These are phyloP conservation scores for Cystofilobasidium macerans DNA, from an alignment of 768 basidiomycete genomes.

Conservation along the genomic window DNA sequence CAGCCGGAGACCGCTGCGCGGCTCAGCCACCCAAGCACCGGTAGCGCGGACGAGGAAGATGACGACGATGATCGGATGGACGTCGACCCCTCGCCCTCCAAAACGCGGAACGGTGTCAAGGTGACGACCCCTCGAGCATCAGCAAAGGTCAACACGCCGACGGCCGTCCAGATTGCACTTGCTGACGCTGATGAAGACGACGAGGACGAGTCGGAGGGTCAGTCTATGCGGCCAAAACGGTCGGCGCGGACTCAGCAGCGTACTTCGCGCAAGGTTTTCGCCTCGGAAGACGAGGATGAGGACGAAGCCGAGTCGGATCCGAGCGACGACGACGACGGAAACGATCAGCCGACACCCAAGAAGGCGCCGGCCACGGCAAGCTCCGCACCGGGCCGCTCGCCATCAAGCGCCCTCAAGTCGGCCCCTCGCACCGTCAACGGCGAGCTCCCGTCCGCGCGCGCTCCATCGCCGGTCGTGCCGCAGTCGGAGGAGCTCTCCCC, in stretches of 20 bases:
- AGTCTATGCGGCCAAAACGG: not conserved
- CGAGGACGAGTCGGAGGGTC: not conserved
- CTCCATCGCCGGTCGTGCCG: not conserved
- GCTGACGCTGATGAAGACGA: not conserved
- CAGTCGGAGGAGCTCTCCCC: constrained; percentile 2
- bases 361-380: not conserved
- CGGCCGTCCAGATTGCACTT: too few species aligned
- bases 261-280: not conserved
- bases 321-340: not conserved
- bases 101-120: not conserved
- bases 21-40: not conserved
- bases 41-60: not conserved
- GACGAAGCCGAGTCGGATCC: not conserved
- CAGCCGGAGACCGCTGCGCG: too few species aligned
- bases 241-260: not conserved
- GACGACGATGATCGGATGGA: constrained; percentile 2
- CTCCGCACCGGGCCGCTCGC: not conserved
- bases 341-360: not conserved
- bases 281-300: not conserved
- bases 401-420: not conserved
- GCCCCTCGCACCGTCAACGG: not conserved
- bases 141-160: constrained; percentile 3
- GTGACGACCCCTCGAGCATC: not conserved
- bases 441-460: not conserved
- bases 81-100: not conserved